These are phyloP conservation scores for Tricholoma bakamatsutake DNA, from an alignment of 768 basidiomycete species.

Conservation along the genomic window DNA sequence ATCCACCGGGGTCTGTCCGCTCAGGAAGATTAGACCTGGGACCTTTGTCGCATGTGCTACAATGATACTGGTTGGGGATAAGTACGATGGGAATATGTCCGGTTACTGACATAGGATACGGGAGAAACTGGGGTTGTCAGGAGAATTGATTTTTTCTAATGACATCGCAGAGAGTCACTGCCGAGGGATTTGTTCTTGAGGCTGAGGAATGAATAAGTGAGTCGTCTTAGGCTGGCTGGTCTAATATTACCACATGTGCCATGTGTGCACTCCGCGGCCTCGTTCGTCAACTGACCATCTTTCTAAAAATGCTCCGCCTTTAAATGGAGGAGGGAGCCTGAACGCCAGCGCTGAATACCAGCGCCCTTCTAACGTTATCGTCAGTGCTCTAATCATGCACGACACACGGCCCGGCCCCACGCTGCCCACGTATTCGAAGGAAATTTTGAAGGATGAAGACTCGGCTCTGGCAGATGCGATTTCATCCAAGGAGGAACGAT, in stretches of 20 bases:
- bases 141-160: slow-evolving; percentile 50
- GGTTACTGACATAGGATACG: slow-evolving; percentile 44
- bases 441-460: slow-evolving; percentile 14
- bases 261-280: not conserved
- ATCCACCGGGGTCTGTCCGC: slow-evolving; percentile 53
- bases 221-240: not conserved
- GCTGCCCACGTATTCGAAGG: slow-evolving; percentile 17
- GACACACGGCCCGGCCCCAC: not conserved
- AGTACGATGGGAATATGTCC: slow-evolving; percentile 10
- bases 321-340: not conserved
- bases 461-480: slow-evolving; percentile 6
- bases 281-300: not conserved
- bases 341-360: not conserved
- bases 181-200: not conserved
- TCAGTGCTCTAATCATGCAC: not conserved
- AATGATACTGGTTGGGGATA: not conserved
- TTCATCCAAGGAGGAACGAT: slow-evolving; percentile 10
- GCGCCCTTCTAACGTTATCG: not conserved
- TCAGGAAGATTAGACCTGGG: slow-evolving; percentile 54
- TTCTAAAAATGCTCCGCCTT: not conserved
- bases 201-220: not conserved
- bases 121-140: slow-evolving; percentile 35
- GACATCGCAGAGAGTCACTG: slow-evolving; percentile 25
- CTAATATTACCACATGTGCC: not conserved
- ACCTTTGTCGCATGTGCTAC: slow-evolving; percentile 53